Conservation (phyloP, 352 stramenopile genomes). For the Phytophthora melonis region DNA sequence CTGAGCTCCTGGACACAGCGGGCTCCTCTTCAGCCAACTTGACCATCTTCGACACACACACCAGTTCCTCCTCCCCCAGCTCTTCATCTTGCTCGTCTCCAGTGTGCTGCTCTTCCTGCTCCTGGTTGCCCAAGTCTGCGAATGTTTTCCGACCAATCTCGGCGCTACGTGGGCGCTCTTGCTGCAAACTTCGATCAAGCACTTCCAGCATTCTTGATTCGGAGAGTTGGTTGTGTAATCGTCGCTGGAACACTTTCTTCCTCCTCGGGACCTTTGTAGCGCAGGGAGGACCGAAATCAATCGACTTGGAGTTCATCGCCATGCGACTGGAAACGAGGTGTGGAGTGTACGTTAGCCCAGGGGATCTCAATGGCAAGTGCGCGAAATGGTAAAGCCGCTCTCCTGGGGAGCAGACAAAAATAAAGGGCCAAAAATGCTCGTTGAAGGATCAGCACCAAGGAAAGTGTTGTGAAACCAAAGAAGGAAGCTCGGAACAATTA, state of each 20-base stretch:
- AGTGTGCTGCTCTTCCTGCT: constrained; percentile 34
- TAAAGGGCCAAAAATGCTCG: constrained; percentile 4
- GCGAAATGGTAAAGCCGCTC: constrained; percentile 23
- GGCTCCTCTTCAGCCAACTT: constrained; percentile 32
- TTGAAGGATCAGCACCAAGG: not conserved
- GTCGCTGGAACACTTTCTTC: constrained; percentile 55
- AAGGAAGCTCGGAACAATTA: constrained; percentile 21
- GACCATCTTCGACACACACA: constrained; percentile 82
- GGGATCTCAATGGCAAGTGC: constrained; percentile 2
- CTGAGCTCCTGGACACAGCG: constrained; percentile 10
- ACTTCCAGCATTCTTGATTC: constrained; percentile 79
- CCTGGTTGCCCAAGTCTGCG: constrained; percentile 31
- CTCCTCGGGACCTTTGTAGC: constrained; percentile 10
- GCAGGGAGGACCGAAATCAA: not conserved
- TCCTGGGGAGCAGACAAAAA: not conserved
- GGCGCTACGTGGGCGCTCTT: constrained; percentile 3
- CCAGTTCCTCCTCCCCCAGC: constrained; percentile 70
- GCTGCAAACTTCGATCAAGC: constrained; percentile 58
- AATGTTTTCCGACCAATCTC: not conserved
- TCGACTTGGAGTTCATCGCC: constrained; percentile 43
- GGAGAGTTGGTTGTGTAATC: constrained; percentile 66
- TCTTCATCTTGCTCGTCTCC: constrained; percentile 35
- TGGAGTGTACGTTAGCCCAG: not conserved
- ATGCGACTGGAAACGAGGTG: not conserved
- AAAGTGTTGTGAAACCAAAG: not conserved